Base-by-base conservation (phyloP, 1,139 yeast genomes). In the Blastobotrys aristatus region DNA sequence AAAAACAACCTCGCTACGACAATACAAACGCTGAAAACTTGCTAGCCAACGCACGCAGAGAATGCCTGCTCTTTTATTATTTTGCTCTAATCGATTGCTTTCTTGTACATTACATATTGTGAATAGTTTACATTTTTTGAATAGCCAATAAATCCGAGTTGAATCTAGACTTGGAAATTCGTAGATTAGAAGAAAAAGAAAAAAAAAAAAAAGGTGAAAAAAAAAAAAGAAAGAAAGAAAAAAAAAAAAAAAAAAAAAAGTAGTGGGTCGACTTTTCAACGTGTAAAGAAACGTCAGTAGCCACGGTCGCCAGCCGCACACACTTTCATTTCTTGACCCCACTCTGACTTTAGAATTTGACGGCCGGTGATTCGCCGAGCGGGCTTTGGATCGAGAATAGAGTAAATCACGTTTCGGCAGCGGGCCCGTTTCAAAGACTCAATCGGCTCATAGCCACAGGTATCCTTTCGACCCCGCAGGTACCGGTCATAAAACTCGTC, bases 351-450 rank as follows among this genome's bases (percentile, higher is more conserved):
- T 62, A 90, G 72, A 33, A 89, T 81, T 66, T 90, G 96, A 56
- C 79, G 78, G 20, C 94, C 95, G 27, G 85, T 88, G 54, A 90
- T 84, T 64, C 97, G 75, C 57, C 97, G 75, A 37, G 61, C 57
- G 2, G 97, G 95, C 46, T 81, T 80, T 1, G 97, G 97, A 61
- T 90, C 97, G 60, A 90, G 72, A 46, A 90, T 84, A 18, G 96
- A 87, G 65, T 90, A 90, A 49, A 90, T 83, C 36, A 89, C 97
- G 60, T 90, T 89, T 49, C 96, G 73, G 61, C 97, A 88, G 56
- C 95, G 73, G 0, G 95, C 65, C 14, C 95, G 70, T 63, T 87
- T 85, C 57, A 89, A 71, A 48, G 72, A 67, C 65, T 90, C 97
- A 53, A 90, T 87, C 1, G 96, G 97, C 62, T 85, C 95, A 62